Conservation (phyloP, 345 rosid genomes). For the Eucalyptus tenuipes region DNA sequence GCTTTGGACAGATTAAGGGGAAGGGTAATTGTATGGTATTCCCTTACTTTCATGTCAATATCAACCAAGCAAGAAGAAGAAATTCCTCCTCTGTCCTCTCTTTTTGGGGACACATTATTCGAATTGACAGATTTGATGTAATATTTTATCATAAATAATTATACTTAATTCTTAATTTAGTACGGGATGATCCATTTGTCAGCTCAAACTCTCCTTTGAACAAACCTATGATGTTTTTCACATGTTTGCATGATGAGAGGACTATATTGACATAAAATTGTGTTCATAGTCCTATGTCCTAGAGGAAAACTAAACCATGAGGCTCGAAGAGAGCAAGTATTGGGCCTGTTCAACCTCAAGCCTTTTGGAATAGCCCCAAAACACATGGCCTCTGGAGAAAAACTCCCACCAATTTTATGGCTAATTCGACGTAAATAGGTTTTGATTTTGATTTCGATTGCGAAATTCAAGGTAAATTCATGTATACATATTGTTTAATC, state of each 20-base stretch:
- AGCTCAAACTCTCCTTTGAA: neutral
- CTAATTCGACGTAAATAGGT: neutral
- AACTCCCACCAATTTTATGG: neutral
- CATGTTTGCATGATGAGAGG: neutral
- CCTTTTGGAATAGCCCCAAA: neutral
- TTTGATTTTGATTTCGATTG: neutral
- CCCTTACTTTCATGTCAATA: neutral
- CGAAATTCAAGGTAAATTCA: fast-evolving
- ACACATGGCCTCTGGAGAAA: neutral
- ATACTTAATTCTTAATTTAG: neutral
- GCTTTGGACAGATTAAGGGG: neutral
- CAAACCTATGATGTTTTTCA: neutral
- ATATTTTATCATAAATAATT: neutral
- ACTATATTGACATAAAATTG: neutral
- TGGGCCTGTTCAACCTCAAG: neutral
- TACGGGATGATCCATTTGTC: neutral
- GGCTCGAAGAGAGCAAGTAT: neutral
- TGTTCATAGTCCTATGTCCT: neutral
- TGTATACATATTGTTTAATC: neutral
- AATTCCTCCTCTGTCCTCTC: neutral
- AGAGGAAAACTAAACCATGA: neutral
- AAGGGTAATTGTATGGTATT: neutral
- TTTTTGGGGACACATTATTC: neutral
- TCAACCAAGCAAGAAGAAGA: neutral
- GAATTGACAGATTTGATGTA: neutral